Evolutionary conservation across 108 stramenopile species (phyloP).

Genomic region (Nitzschia sp.): DNA sequence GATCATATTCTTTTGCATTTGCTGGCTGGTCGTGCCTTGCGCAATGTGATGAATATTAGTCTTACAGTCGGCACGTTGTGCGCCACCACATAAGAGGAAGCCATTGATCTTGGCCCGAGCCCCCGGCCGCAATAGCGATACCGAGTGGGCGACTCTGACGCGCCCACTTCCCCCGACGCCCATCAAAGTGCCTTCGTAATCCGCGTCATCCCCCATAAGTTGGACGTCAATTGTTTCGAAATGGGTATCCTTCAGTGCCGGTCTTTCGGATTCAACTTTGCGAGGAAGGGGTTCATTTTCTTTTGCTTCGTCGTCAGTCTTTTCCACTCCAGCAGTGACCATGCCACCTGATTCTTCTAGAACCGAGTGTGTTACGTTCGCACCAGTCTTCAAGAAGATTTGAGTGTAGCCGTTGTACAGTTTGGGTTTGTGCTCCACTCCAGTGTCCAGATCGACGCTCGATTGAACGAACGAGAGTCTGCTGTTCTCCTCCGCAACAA

Average conservation of each 20-base stretch:
- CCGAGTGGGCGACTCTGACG: conserved; percentile 63
- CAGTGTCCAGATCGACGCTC: conserved; percentile 71
- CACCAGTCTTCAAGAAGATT: conserved; percentile 69
- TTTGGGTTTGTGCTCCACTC: conserved; percentile 46
- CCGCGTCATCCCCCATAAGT: conserved; percentile 64
- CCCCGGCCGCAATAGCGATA: conserved; percentile 68
- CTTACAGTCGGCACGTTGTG: conserved; percentile 84
- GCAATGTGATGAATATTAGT: conserved; percentile 92
- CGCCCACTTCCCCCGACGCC: conserved; percentile 84
- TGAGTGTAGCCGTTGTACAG: conserved; percentile 89
- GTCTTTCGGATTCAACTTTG: conserved; percentile 62
- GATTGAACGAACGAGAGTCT: conserved; percentile 71
- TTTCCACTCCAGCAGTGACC: conserved; percentile 68
- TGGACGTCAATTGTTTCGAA: conserved; percentile 85
- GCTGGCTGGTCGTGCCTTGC: conserved; percentile 73
- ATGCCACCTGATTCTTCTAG: conserved; percentile 85
- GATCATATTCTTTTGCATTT: conserved; percentile 92
- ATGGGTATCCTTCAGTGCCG: conserved; percentile 76
- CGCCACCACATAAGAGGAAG: conserved; percentile 77
- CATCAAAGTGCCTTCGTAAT: conserved; percentile 67
- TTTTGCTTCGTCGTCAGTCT: conserved; percentile 33
- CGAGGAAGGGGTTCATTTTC: conserved; percentile 55
- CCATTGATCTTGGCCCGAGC: conserved; percentile 71
- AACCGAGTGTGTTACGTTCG: conserved; percentile 83
- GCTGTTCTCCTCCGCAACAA: conserved; percentile 62